These are phyloP conservation scores for Tagetes erecta DNA, from an alignment of 129 eudicot genomes.

Conservation along the genomic window DNA sequence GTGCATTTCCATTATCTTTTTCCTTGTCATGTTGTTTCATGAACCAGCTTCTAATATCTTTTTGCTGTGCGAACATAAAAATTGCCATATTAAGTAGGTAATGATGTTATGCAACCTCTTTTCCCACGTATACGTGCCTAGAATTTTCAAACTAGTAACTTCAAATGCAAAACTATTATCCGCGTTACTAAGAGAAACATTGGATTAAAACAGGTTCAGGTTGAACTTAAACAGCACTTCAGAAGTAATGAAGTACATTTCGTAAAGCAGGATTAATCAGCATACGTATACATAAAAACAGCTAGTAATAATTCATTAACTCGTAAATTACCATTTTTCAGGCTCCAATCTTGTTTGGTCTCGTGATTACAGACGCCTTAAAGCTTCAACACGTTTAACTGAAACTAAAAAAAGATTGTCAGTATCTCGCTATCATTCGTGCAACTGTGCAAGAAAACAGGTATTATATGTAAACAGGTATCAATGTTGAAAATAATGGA, in stretches of 20 bases:
- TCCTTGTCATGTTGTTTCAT: constrained; percentile 67
- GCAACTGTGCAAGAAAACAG: constrained; percentile 12
- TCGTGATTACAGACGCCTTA: constrained; percentile 3
- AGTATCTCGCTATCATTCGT: neutral
- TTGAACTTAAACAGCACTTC: neutral
- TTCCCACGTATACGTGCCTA: neutral
- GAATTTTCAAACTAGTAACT: neutral
- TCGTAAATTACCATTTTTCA: constrained; percentile 31
- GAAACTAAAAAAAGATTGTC: constrained; percentile 18
- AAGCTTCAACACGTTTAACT: constrained; percentile 20
- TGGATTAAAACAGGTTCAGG: neutral
- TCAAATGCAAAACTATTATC: neutral
- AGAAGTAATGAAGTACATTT: neutral
- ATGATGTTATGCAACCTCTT: neutral
- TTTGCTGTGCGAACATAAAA: constrained; percentile 32
- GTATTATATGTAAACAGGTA: constrained; percentile 1
- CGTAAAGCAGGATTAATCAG: neutral
- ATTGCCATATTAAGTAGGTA: constrained; percentile 8
- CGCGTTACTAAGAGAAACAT: neutral
- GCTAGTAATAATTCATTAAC: neutral
- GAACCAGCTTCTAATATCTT: constrained; percentile 93
- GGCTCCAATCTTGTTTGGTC: neutral
- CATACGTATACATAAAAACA: constrained; percentile 1
- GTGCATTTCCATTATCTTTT: constrained; percentile 44
- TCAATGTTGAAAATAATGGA: neutral